phyloP scores from a whole-genome alignment of 2,329 filamentous ascomycete genomes.

The Cylindrodendrum hubeiense region DNA sequence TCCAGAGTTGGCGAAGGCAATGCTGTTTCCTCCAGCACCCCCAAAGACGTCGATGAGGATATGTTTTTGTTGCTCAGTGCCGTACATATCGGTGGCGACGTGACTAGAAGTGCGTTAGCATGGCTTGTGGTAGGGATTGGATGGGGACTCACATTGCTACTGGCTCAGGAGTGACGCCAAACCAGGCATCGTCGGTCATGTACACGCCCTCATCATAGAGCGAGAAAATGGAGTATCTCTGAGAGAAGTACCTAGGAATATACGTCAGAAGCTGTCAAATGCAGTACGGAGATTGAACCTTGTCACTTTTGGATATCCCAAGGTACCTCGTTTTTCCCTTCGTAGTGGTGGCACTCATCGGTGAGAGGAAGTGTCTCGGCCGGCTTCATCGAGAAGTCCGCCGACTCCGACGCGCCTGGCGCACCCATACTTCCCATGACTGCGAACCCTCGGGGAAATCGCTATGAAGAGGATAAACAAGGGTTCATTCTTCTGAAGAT shows the following conservation, averaged over 20 bases:
- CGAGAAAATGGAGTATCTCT: slow-evolving; percentile 89
- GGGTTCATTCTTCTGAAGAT: not conserved
- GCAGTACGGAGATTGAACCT: not conserved
- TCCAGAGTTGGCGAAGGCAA: slow-evolving; percentile 88
- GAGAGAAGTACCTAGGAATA: slow-evolving; percentile 82
- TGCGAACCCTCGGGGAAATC: not conserved
- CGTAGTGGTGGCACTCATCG: slow-evolving; percentile 81
- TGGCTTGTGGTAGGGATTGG: not conserved
- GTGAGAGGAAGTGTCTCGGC: slow-evolving; percentile 65
- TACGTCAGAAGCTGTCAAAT: not conserved
- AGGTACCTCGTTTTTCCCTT: slow-evolving; percentile 77
- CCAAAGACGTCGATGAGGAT: slow-evolving; percentile 90
- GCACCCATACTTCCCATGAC: slow-evolving; percentile 30
- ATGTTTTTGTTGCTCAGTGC: slow-evolving; percentile 66
- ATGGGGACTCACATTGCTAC: slow-evolving; percentile 77
- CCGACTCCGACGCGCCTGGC: slow-evolving; percentile 24
- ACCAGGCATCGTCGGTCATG: slow-evolving; percentile 96
- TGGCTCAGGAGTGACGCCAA: slow-evolving; percentile 94
- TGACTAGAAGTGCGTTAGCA: slow-evolving; percentile 61
- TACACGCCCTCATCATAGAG: slow-evolving; percentile 88
- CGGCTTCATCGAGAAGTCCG: slow-evolving; percentile 53
- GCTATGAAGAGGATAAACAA: not conserved
- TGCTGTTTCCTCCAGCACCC: slow-evolving; percentile 92
- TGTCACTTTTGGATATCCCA: slow-evolving; percentile 86
- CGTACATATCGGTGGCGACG: slow-evolving; percentile 79